A percentile compares a stretch with the other conserved stretches of the same genome.
Conservation (phyloP, 192 early-diverging fungal species). For the Coemansia reversa region DNA sequence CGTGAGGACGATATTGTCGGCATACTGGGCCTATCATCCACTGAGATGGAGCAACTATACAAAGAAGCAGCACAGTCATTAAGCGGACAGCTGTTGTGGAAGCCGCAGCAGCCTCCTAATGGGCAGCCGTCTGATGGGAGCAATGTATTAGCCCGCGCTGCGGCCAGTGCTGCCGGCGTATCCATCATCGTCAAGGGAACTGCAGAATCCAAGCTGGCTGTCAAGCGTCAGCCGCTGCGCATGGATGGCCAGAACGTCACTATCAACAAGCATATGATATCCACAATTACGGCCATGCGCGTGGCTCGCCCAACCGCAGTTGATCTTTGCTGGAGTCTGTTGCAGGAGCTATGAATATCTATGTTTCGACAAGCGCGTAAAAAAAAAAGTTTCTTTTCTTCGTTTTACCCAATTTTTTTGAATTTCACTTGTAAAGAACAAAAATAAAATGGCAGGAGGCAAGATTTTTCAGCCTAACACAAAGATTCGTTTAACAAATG, state of each 20-base stretch:
- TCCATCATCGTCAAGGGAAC: conserved; percentile 19
- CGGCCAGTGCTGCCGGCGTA: background rate
- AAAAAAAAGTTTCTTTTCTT: background rate
- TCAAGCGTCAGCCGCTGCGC: conserved; percentile 30
- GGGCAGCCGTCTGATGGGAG: background rate
- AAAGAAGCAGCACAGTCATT: conserved; percentile 23
- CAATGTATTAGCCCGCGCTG: conserved; percentile 8
- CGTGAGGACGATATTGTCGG: background rate
- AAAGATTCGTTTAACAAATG: conserved; percentile 84
- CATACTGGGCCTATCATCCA: conserved; percentile 7
- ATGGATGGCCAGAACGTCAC: conserved; percentile 17
- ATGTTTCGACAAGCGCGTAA: too few species aligned
- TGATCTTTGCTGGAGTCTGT: conserved; percentile 24
- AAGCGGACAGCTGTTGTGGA: conserved; percentile 39
- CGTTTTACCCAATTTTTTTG: background rate
- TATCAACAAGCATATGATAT: conserved; percentile 11
- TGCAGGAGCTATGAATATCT: conserved; percentile 6
- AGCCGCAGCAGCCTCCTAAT: background rate
- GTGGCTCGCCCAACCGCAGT: conserved; percentile 13
- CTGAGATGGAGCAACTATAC: conserved; percentile 14
- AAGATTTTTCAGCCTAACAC: conserved; percentile 52
- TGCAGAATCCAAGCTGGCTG: background rate
- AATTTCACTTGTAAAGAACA: background rate
- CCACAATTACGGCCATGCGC: conserved; percentile 12
- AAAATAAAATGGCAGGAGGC: conserved; percentile 22